These are phyloP conservation scores for Epichloe gansuensis DNA, from an alignment of 2,329 filamentous ascomycete genomes.

Conservation along the genomic window DNA sequence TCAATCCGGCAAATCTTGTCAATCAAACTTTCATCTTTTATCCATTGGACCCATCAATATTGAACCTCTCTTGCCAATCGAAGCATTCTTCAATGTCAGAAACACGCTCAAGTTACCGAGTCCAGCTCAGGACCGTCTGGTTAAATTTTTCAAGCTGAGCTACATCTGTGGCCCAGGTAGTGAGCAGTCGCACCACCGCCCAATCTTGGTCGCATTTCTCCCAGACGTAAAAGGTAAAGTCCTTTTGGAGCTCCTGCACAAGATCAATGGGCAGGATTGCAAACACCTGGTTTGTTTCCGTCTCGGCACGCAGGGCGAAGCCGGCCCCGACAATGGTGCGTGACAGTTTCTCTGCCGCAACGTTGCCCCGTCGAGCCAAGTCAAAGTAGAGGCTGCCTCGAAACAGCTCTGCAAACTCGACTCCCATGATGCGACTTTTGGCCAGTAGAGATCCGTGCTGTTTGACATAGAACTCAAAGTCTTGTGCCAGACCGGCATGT, in stretches of 20 bases:
- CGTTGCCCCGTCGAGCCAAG: constrained; percentile 31
- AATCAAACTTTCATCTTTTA: too few species aligned
- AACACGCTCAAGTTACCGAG: background rate
- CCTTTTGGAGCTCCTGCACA: constrained; percentile 27
- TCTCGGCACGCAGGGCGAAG: constrained; percentile 29
- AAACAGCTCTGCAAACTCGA: constrained; percentile 38
- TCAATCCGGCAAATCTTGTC: too few species aligned
- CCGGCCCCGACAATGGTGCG: constrained; percentile 29
- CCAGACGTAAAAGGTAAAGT: constrained; percentile 36
- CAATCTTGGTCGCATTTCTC: constrained; percentile 27
- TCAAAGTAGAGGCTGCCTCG: constrained; percentile 32
- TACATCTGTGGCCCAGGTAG: constrained; percentile 37
- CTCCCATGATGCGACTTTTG: constrained; percentile 35
- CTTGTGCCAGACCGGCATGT: constrained; percentile 25
- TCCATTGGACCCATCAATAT: too few species aligned
- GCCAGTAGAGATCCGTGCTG: constrained; percentile 38
- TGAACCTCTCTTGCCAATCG: too few species aligned
- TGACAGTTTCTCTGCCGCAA: constrained; percentile 31
- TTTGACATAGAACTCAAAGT: constrained; percentile 39
- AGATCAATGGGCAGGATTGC: constrained; percentile 27
- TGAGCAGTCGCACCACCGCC: constrained; percentile 32
- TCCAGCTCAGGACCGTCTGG: constrained; percentile 15
- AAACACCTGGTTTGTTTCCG: constrained; percentile 41
- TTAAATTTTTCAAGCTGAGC: constrained; percentile 28
- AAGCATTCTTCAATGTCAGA: too few species aligned